These are phyloP conservation scores for Albatrellus ellisii DNA, from an alignment of 768 basidiomycete genomes.

Conservation along the genomic window DNA sequence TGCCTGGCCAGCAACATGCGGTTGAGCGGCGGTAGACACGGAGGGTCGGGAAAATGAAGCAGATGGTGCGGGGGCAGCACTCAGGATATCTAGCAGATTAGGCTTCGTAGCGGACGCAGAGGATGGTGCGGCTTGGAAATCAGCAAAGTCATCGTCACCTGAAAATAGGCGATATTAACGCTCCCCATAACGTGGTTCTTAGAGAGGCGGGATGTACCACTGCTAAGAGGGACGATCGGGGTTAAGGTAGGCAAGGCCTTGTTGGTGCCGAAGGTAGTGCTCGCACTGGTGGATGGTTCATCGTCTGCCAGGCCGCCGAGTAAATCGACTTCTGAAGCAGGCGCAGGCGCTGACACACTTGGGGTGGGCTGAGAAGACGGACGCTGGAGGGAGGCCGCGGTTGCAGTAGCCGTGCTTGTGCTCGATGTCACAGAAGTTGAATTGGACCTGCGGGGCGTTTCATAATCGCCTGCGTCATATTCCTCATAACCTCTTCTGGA, in stretches of 20 bases:
- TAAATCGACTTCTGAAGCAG: constrained; percentile 45
- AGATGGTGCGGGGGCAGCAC: background rate
- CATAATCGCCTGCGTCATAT: constrained; percentile 94
- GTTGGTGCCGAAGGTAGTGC: constrained; percentile 22
- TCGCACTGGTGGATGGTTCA: constrained; percentile 32
- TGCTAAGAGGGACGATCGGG: constrained; percentile 12
- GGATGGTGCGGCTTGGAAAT: constrained; percentile 67
- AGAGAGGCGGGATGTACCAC: constrained; percentile 11
- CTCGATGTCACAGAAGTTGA: constrained; percentile 14
- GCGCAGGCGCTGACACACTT: constrained; percentile 29
- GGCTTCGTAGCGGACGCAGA: constrained; percentile 25
- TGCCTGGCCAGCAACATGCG: background rate
- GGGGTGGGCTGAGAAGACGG: constrained; percentile 18
- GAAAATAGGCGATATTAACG: background rate
- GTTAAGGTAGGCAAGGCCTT: constrained; percentile 43
- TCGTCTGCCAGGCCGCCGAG: constrained; percentile 65
- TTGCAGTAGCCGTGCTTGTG: constrained; percentile 18
- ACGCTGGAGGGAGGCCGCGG: constrained; percentile 20
- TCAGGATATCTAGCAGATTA: constrained; percentile 7
- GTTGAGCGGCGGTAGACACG: background rate
- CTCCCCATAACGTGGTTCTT: too few relatives aligned
- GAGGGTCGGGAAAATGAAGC: constrained; percentile 8
- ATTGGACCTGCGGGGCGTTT: constrained; percentile 31
- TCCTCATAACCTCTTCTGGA: constrained; percentile 68
- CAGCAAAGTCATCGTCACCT: constrained; percentile 72